Conservation (phyloP, 2,329 filamentous ascomycete species). For the Penicillium hesseltinei region DNA sequence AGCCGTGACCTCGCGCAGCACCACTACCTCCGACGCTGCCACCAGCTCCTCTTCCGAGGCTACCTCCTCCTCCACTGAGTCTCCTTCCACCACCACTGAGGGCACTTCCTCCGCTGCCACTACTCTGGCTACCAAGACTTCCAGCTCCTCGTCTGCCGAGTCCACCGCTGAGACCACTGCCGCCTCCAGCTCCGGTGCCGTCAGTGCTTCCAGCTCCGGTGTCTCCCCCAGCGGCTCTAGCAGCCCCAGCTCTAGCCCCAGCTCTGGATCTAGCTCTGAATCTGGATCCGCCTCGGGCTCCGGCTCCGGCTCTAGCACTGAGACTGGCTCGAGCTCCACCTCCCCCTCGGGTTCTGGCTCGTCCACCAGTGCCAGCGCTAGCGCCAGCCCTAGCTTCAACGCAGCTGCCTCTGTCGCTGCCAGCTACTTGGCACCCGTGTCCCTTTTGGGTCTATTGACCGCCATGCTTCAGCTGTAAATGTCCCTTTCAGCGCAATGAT, state of each 20-base stretch:
- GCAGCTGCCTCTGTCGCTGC: constrained; percentile 23
- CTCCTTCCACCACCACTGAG: constrained; percentile 16
- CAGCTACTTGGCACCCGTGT: constrained; percentile 23
- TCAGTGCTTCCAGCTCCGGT: constrained; percentile 12
- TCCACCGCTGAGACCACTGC: constrained; percentile 18
- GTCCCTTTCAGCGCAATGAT: background rate
- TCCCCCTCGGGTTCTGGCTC: constrained; percentile 11
- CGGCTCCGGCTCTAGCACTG: constrained; percentile 13
- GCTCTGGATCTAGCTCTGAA: background rate
- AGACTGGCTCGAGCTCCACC: constrained; percentile 9
- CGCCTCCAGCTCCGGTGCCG: constrained; percentile 10
- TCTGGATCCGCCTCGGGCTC: constrained; percentile 8
- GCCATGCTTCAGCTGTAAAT: constrained; percentile 33
- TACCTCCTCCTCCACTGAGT: constrained; percentile 6
- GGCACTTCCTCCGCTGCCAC: constrained; percentile 8
- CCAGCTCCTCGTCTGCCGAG: constrained; percentile 8
- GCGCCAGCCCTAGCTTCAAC: constrained; percentile 16
- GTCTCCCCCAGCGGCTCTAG: constrained; percentile 8
- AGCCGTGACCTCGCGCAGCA: constrained; percentile 10
- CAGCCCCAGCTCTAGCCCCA: background rate
- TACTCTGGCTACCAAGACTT: constrained; percentile 10
- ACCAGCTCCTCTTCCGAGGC: constrained; percentile 4
- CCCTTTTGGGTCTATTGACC: constrained; percentile 26
- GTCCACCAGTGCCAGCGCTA: constrained; percentile 8
- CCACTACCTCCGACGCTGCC: constrained; percentile 9